phyloP scores from a whole-genome alignment of 1,284 basidiomycete species.

The Trichosporon coremiiforme region DNA sequence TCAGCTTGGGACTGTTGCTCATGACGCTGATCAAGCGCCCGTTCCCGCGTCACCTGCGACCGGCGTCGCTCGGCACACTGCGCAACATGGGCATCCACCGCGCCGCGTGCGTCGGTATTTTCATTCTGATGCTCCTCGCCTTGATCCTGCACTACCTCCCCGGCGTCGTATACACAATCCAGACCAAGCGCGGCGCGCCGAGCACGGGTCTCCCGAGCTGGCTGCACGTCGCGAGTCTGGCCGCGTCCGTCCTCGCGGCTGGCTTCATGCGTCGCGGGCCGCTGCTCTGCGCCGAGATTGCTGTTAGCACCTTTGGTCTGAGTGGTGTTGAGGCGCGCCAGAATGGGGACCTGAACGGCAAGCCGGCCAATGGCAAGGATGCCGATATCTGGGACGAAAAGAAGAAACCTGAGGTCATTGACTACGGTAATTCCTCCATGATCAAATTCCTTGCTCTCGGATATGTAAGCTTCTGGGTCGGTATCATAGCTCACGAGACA shows the following conservation, averaged over 20 bases:
- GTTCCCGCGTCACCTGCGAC: slow-evolving; percentile 30
- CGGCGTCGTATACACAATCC: slow-evolving; percentile 38
- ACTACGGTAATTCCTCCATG: slow-evolving; percentile 50
- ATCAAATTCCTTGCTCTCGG: slow-evolving; percentile 46
- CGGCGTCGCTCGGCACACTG: slow-evolving; percentile 27
- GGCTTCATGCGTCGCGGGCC: slow-evolving; percentile 52
- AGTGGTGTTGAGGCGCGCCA: slow-evolving; percentile 20
- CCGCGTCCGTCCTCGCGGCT: slow-evolving; percentile 10
- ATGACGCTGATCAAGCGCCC: slow-evolving; percentile 41
- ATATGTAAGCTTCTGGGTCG: slow-evolving; percentile 41
- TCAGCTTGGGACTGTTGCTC: slow-evolving; percentile 20
- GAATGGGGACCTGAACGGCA: slow-evolving; percentile 17
- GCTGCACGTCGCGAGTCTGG: slow-evolving; percentile 19
- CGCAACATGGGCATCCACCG: slow-evolving; percentile 30
- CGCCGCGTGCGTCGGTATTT: slow-evolving; percentile 19
- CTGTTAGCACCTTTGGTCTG: slow-evolving; percentile 4
- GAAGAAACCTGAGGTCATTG: slow-evolving; percentile 55
- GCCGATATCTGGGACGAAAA: slow-evolving; percentile 24
- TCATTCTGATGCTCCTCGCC: slow-evolving; percentile 22
- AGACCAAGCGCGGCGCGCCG: slow-evolving; percentile 29
- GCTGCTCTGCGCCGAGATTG: slow-evolving; percentile 35
- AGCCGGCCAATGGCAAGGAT: slow-evolving; percentile 24
- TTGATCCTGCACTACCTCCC: slow-evolving; percentile 36
- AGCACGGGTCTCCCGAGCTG: neutral
- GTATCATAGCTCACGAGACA: slow-evolving; percentile 25